A percentile compares a stretch with the other conserved stretches of the same genome.
Conservation (phyloP, 768 basidiomycete genomes). For the Daedalea quercina region DNA sequence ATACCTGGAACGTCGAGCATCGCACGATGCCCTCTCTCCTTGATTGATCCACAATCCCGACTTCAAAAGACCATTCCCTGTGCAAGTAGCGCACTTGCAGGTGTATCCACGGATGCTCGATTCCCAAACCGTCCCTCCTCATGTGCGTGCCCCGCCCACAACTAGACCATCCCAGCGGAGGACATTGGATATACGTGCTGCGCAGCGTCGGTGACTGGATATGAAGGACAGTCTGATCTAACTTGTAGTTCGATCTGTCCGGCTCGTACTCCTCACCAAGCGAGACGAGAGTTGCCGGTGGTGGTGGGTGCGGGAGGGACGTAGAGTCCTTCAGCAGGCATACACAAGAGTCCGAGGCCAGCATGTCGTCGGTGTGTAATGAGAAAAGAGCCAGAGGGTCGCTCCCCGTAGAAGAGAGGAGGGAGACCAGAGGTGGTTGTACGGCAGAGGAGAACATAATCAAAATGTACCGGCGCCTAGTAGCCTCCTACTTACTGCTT, state of each 20-base stretch:
- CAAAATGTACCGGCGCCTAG: neutral
- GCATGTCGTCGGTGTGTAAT: constrained; percentile 35
- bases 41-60: constrained; percentile 61
- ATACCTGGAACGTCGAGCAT: constrained; percentile 81
- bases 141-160: constrained; percentile 2
- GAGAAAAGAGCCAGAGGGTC: constrained; percentile 56
- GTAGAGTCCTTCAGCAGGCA: constrained; percentile 55
- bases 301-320: constrained; percentile 38
- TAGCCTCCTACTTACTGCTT: neutral
- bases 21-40: constrained; percentile 56
- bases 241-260: constrained; percentile 24
- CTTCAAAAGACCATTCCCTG: constrained; percentile 68
- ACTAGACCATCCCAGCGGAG: constrained; percentile 24
- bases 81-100: constrained; percentile 65
- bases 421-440: constrained; percentile 58
- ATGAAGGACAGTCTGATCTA: constrained; percentile 69
- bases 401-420: constrained; percentile 70
- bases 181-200: constrained; percentile 63
- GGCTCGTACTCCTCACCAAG: constrained; percentile 25
- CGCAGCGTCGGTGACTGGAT: constrained; percentile 71
- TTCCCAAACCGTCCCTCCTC: constrained; percentile 34
- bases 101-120: constrained; percentile 71
- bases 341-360: constrained; percentile 58
- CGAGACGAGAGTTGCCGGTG: constrained; percentile 40
- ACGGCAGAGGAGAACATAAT: constrained; percentile 13